Conservation (phyloP, 2,329 filamentous ascomycete species). For the Thermoascus crustaceus region DNA sequence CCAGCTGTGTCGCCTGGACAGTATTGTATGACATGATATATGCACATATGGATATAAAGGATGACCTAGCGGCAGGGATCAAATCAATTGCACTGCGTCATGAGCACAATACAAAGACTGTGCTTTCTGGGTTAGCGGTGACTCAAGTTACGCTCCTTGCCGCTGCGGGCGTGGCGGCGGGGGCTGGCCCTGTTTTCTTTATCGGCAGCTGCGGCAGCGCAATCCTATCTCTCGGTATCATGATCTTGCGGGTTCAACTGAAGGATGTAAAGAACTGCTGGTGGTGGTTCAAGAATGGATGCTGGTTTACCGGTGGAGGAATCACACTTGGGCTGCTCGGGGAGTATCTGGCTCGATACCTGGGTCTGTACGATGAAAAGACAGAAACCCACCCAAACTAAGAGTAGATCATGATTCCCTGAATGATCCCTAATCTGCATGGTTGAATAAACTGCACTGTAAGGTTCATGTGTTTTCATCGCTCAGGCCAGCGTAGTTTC, state of each 20-base stretch:
- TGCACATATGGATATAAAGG: slow-evolving; percentile 45
- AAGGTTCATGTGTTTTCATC: too few species aligned
- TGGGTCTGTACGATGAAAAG: slow-evolving; percentile 18
- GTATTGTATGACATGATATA: slow-evolving; percentile 46
- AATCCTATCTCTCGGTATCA: slow-evolving; percentile 45
- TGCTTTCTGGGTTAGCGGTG: slow-evolving; percentile 34
- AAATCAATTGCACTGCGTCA: slow-evolving; percentile 45
- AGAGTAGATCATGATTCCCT: too few species aligned
- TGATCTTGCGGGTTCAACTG: slow-evolving; percentile 52
- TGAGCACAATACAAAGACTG: slow-evolving; percentile 38
- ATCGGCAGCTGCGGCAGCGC: slow-evolving; percentile 51
- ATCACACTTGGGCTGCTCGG: slow-evolving; percentile 48
- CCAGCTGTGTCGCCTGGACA: slow-evolving; percentile 42
- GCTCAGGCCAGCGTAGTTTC: too few species aligned
- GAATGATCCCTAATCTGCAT: too few species aligned
- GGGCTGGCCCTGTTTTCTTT: slow-evolving; percentile 52
- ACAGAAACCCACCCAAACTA: background rate
- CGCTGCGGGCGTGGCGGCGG: slow-evolving; percentile 38
- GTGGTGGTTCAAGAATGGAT: slow-evolving; percentile 58
- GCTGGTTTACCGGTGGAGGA: slow-evolving; percentile 53
- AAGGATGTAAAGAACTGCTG: slow-evolving; percentile 52
- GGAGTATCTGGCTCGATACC: slow-evolving; percentile 41
- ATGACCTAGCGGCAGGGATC: slow-evolving; percentile 43
- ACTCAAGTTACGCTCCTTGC: slow-evolving; percentile 37
- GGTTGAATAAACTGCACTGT: too few species aligned